Evolutionary conservation across 2,329 filamentous ascomycete species (phyloP), one percentile per base, ranked within the genome.

Genomic region (Chaetomiaceae sp.): DNA sequence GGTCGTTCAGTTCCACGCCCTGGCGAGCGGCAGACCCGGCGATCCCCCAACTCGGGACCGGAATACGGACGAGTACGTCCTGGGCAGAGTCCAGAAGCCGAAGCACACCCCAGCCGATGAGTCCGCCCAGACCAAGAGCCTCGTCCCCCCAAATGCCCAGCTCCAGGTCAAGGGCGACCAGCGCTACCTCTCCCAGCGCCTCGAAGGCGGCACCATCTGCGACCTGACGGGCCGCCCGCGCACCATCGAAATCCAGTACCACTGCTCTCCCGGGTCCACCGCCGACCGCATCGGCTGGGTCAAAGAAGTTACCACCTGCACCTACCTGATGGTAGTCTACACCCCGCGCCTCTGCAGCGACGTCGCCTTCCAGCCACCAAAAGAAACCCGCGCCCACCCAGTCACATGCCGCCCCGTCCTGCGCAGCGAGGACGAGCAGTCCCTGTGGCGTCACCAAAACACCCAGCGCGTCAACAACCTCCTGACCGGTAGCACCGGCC

Each of bases 241-340:
- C 47, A 90, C 85, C 61, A 87, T 96, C 60, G 91, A 96, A 69
- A 83, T 96, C 9, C 88, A 90, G 62, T 84, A 84, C 61, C 81
- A 84, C 66, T 96, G 91, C 72, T 86, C 89, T 63, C 89, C 89
- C 0, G 85, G 88, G 45, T 77, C 84, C 29, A 81, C 81, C 3
- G 77, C 75, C 43, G 86, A 95, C 67, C 83, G 86, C 44, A 96
- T 96, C 63, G 87, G 86, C 39, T 91, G 89, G 83, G 95, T 96
- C 71, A 96, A 96, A 69, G 91, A 96, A 68, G 83, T 92, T 1
- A 88, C 87, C 3, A 96, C 90, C 11, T 96, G 91, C 72, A 84
- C 89, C 12, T 96, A 96, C 67, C 77, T 96, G 50, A 96, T 96
- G 91, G 83, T 95, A 29, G 82, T 96, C 58, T 88, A 95, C 67